Evolutionary conservation across 1,284 basidiomycete species (phyloP).

Genomic region (Microbotryum saponariae): DNA sequence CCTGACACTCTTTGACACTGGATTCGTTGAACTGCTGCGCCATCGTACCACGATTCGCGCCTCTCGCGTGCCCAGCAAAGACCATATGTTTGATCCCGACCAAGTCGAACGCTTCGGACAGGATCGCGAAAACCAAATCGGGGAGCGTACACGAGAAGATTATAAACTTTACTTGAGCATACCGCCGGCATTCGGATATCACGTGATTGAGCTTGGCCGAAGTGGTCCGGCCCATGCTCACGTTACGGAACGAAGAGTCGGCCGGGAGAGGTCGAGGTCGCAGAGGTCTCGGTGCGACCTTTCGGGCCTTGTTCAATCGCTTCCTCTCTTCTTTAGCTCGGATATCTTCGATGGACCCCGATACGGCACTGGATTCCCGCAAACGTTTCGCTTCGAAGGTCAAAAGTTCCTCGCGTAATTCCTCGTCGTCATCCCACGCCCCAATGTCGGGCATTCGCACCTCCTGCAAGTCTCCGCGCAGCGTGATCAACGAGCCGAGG

Average conservation of each 20-base stretch:
- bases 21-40: conserved; percentile 24
- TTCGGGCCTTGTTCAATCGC: conserved; percentile 12
- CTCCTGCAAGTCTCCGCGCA: conserved; percentile 17
- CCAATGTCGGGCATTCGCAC: conserved; percentile 12
- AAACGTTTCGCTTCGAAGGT: conserved; percentile 24
- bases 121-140: conserved; percentile 26
- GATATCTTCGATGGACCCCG: neutral
- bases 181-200: conserved; percentile 11
- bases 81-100: conserved; percentile 24
- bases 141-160: conserved; percentile 19
- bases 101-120: conserved; percentile 30
- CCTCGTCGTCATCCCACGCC: conserved; percentile 29
- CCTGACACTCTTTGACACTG: conserved; percentile 11
- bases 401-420: conserved; percentile 27
- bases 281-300: neutral
- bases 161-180: conserved; percentile 31
- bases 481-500: conserved; percentile 14
- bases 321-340: conserved; percentile 11
- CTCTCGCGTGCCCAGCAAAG: conserved; percentile 19
- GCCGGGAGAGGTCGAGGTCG: conserved; percentile 11
- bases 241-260: conserved; percentile 12
- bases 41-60: conserved; percentile 18
- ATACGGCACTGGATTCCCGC: neutral
- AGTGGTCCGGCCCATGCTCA: conserved; percentile 18
- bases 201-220: conserved; percentile 27